phyloP scores from a whole-genome alignment of 1,139 yeast genomes.

The Chernovozyma sophiae-reginae region DNA sequence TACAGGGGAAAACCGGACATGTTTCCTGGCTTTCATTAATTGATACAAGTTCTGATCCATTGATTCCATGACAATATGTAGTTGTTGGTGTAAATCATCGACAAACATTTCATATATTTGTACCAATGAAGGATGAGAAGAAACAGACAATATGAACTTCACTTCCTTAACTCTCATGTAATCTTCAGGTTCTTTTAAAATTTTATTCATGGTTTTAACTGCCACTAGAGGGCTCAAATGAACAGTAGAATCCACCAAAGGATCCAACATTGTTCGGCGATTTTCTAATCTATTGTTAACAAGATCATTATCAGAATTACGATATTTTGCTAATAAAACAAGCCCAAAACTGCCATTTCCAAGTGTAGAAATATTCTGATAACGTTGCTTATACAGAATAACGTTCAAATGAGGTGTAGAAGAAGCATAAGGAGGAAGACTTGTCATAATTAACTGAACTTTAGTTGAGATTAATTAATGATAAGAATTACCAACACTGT shows the following conservation, averaged over 20 bases:
- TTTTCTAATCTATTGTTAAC: slow-evolving; percentile 9
- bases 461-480: too few species aligned
- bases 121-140: slow-evolving; percentile 69
- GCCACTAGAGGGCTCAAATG: slow-evolving; percentile 58
- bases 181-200: slow-evolving; percentile 46
- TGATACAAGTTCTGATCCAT: slow-evolving; percentile 80
- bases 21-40: slow-evolving; percentile 56
- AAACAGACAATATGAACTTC: slow-evolving; percentile 62
- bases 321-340: slow-evolving; percentile 57
- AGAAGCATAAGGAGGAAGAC: too few species aligned
- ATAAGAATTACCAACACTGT: too few species aligned
- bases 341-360: slow-evolving; percentile 82
- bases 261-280: slow-evolving; percentile 46
- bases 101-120: slow-evolving; percentile 75
- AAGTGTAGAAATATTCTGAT: slow-evolving; percentile 47
- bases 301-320: not conserved
- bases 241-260: slow-evolving; percentile 27
- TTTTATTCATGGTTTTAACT: slow-evolving; percentile 70
- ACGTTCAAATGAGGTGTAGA: not conserved
- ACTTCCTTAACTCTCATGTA: slow-evolving; percentile 71
- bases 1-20: slow-evolving; percentile 48
- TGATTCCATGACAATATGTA: slow-evolving; percentile 85
- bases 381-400: slow-evolving; percentile 19
- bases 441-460: too few species aligned
- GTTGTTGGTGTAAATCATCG: slow-evolving; percentile 52